Percentiles rank a stretch among this genome's conserved stretches.
Evolutionary conservation across 2,329 filamentous ascomycete species (phyloP).

Genomic region (Lasiodiplodia sp.): DNA sequence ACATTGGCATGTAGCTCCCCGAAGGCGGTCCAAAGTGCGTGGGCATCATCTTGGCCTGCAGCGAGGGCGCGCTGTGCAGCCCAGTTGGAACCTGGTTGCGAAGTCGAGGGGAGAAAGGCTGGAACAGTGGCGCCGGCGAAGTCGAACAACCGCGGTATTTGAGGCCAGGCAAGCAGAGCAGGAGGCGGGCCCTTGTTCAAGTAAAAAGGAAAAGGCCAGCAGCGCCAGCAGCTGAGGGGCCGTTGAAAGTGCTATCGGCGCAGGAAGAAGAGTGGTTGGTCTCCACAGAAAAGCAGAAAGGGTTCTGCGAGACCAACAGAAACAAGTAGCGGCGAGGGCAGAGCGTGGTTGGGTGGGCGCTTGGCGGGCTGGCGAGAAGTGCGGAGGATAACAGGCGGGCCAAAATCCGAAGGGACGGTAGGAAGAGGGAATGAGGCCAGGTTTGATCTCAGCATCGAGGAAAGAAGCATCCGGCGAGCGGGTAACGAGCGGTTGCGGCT

Average conservation of each 20-base stretch:
- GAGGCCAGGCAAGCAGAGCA: neutral
- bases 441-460: constrained; percentile 27
- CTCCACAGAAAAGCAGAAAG: constrained; percentile 4
- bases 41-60: constrained; percentile 2
- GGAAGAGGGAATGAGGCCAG: constrained; percentile 25
- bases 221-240: neutral
- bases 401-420: constrained; percentile 4
- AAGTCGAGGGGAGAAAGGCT: neutral
- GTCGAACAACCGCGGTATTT: constrained; percentile 8
- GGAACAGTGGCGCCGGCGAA: neutral
- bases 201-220: neutral
- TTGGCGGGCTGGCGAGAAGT: neutral
- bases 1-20: constrained; percentile 5
- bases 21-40: neutral
- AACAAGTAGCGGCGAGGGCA: neutral
- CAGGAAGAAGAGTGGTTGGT: neutral
- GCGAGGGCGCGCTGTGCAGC: neutral
- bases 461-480: constrained; percentile 17
- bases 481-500: constrained; percentile 28
- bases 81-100: neutral
- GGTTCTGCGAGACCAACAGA: neutral
- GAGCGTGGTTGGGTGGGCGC: constrained; percentile 12
- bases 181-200: neutral
- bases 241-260: constrained; percentile 9
- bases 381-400: neutral